Evolutionary conservation across 305 asterid species (phyloP), one percentile per base, ranked within the genome.

Genomic region (Solanum hybrid): DNA sequence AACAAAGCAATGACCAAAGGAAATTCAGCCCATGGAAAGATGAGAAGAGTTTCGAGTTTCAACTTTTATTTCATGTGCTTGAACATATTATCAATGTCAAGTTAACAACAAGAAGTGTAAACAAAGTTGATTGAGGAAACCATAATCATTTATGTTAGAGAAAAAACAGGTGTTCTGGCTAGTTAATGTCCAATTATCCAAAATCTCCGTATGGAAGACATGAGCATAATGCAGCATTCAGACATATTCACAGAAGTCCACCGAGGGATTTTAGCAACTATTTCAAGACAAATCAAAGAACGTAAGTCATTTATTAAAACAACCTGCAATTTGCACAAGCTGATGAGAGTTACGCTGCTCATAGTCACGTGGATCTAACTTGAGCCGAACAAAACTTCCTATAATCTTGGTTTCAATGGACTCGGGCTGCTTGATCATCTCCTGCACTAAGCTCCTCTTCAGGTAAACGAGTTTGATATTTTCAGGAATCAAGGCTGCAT

Each of bases 281-380:
- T 56, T 84, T 11, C 73, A 84, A 85, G 88, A 85, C 26, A 85
- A 85, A 56, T 85, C 51, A 56, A 56, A 85, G 45, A 56, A 85
- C 2, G 40, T 60, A 85, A 85, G 77, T 56, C 51, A 56, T 84
- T 80, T 56, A 14, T 85, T 85, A 85, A 85, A 32, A 85, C 76
- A 85, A 96, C 99, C 99, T 94, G 95, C 92, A 89, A 97, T 95
- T 93, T 93, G 98, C 93, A 94, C 91, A 86, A 97, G 99, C 90
- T 94, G 95, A 92, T 92, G 91, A 88, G 92, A 89, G 88, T 85
- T 86, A 91, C 87, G 94, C 60, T 93, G 91, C 82, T 22, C 87
- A 89, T 32, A 87, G 90, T 91, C 97, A 89, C 91, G 24, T 77
- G 94, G 94, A 90, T 94, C 93, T 7, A 94, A 89, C 91, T 93